A percentile compares a stretch with the other conserved stretches of the same genome.
These are phyloP conservation scores for Aspergillus sp. DNA, from an alignment of 2,329 filamentous ascomycete species.

Conservation along the genomic window DNA sequence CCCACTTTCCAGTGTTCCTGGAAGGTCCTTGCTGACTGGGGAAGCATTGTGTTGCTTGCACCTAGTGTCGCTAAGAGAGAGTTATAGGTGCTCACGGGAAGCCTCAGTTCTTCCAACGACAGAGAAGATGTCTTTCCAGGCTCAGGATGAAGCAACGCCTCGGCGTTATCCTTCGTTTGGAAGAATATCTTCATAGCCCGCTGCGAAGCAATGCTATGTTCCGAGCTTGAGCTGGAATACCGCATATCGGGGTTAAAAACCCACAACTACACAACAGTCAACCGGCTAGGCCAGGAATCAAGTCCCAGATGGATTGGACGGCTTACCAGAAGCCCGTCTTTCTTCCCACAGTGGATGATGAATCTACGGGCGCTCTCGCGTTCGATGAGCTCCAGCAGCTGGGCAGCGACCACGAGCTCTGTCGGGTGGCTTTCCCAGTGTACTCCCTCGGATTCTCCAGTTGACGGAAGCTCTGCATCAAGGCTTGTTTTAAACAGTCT, in stretches of 20 bases:
- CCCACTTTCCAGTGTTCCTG: constrained; percentile 55
- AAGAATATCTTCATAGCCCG: constrained; percentile 62
- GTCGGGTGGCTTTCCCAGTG: constrained; percentile 32
- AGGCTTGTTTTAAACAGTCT: constrained; percentile 53
- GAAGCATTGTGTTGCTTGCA: constrained; percentile 47
- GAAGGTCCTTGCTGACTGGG: constrained; percentile 51
- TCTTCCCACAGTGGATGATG: constrained; percentile 44
- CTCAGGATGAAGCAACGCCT: constrained; percentile 37
- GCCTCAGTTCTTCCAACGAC: constrained; percentile 50
- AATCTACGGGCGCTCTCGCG: constrained; percentile 58
- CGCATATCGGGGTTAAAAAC: constrained; percentile 61
- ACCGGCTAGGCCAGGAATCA: too few relatives aligned
- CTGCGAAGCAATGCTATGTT: constrained; percentile 33
- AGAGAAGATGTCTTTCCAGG: constrained; percentile 39
- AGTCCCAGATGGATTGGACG: neutral
- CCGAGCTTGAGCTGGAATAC: constrained; percentile 51
- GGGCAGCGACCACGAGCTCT: constrained; percentile 51
- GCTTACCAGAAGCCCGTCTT: constrained; percentile 39
- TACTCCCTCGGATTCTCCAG: constrained; percentile 30
- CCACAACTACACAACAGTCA: constrained; percentile 48
- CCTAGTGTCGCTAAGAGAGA: constrained; percentile 39
- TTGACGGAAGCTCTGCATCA: constrained; percentile 16
- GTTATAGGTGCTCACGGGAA: constrained; percentile 39
- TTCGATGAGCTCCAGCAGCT: constrained; percentile 57
- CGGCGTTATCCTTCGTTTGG: constrained; percentile 36